phyloP scores from a whole-genome alignment of 305 asterid genomes.

The Solanum hybrid region DNA sequence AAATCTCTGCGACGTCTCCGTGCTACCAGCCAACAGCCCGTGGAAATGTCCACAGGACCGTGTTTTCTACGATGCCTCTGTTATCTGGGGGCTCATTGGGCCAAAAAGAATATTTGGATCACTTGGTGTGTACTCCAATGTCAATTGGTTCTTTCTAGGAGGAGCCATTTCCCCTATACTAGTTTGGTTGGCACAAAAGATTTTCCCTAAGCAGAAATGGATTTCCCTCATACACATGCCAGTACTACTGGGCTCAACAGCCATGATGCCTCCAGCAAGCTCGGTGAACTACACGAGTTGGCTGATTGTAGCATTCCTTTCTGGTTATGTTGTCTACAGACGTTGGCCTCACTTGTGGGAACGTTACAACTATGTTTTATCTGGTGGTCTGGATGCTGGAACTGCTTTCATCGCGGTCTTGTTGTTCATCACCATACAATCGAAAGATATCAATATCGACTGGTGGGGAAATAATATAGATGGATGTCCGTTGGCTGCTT shows the following conservation, averaged over 20 bases:
- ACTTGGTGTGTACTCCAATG: slow-evolving; percentile 30
- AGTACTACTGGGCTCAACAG: slow-evolving; percentile 31
- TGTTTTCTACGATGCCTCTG: slow-evolving; percentile 30
- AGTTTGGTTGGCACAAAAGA: slow-evolving; percentile 30
- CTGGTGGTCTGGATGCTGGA: slow-evolving; percentile 54
- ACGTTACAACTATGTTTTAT: slow-evolving; percentile 38
- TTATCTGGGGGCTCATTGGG: slow-evolving; percentile 44
- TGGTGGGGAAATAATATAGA: slow-evolving; percentile 53
- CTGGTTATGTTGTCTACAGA: slow-evolving; percentile 26
- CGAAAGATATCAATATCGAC: neutral
- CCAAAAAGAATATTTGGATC: slow-evolving; percentile 43
- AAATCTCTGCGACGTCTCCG: slow-evolving; percentile 26
- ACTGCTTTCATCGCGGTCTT: slow-evolving; percentile 39
- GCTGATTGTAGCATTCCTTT: slow-evolving; percentile 29
- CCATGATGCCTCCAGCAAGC: slow-evolving; percentile 45
- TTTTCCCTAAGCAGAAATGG: slow-evolving; percentile 40
- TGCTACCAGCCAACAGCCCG: slow-evolving; percentile 27
- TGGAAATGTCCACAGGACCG: slow-evolving; percentile 36
- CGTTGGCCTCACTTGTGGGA: slow-evolving; percentile 31
- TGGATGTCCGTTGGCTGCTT: slow-evolving; percentile 40
- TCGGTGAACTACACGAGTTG: slow-evolving; percentile 50
- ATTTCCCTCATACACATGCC: slow-evolving; percentile 39
- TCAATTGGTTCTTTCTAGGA: slow-evolving; percentile 57
- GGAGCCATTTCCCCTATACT: slow-evolving; percentile 42
- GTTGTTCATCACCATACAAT: slow-evolving; percentile 24